Evolutionary conservation across 306 rosid genomes (phyloP).

Genomic region (Elaeagnus macrophylla): DNA sequence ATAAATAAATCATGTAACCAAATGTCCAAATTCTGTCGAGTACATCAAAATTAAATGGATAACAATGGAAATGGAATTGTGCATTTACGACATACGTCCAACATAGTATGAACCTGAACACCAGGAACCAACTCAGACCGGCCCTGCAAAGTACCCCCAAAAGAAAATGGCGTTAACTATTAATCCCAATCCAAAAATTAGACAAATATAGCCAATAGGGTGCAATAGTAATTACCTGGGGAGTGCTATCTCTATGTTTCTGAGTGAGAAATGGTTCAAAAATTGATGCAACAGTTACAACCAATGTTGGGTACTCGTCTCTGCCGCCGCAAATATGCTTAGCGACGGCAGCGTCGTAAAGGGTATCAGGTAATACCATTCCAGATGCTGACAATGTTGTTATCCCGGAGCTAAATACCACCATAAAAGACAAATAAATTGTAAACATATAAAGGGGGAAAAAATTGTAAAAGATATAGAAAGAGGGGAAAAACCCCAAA

Average conservation of each 20-base stretch:
- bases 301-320: constrained; percentile 41
- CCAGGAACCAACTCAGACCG: constrained; percentile 72
- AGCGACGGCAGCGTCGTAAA: constrained; percentile 48
- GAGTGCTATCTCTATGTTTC: constrained; percentile 44
- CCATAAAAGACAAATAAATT: constrained; percentile 13
- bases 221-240: constrained; percentile 37
- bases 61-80: not conserved
- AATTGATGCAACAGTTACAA: constrained; percentile 73
- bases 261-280: constrained; percentile 78
- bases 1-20: not conserved
- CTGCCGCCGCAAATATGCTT: constrained; percentile 30
- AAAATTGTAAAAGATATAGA: not conserved
- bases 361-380: constrained; percentile 51
- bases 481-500: too few species aligned
- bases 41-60: not conserved
- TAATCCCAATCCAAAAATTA: constrained; percentile 15
- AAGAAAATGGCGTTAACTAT: constrained; percentile 3
- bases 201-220: constrained; percentile 6
- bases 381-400: constrained; percentile 97
- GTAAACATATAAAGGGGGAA: constrained; percentile 5
- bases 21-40: not conserved
- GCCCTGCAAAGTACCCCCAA: constrained; percentile 46
- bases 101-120: constrained; percentile 67
- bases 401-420: constrained; percentile 63
- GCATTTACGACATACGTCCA: constrained; percentile 34